Base-by-base conservation (phyloP, 2,329 filamentous ascomycete genomes). In the Macrophomina tecta region DNA sequence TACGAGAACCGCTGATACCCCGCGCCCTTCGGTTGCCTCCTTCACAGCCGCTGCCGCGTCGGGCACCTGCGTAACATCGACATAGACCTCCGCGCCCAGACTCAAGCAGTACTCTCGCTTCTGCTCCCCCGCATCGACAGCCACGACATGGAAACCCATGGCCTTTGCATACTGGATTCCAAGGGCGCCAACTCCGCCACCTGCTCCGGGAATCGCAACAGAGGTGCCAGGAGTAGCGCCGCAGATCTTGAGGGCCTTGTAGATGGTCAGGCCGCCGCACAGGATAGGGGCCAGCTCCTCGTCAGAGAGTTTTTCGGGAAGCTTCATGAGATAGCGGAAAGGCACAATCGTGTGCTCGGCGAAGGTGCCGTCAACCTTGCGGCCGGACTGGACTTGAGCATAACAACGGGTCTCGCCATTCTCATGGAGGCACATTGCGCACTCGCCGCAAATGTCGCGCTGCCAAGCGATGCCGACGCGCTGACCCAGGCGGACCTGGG, bases 291-390 rank as follows among this genome's bases (percentile, higher is more conserved):
- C 81, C 0, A 82, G 71, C 4, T 73, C 53, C 55, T 81, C 78
- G 52, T 82, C 80, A 0, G 72, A 66, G 5, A 78, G 53, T 14
- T 67, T 71, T 2, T 76, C 67, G 2, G 79, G 76, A 16, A 80
- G 68, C 14, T 68, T 69, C 0, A 81, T 81, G 0, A 84, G 84
- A 70, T 86, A 87, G 49, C 80, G 80, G n/a, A 85, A 85, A 1
- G 87, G 86, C 1, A 82, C 83, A 12, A 82, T 79, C 42, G 88
- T 76, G 72, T 89, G 89, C 73, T 89, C 84, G 73, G 87, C 84
- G 73, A 87, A 89, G 1, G 84, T 67, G 56, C 65, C 65, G 52
- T 56, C 49, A 12, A 60, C 46, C 52, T 66, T 60, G 42, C 64
- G 52, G 45, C 55, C 64, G 0, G 78, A 79, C 60, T 80, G 74